Percentiles rank a stretch among this genome's conserved stretches.
Conservation (phyloP, 495 filamentous ascomycete genomes). For the Emericellopsis terricola region DNA sequence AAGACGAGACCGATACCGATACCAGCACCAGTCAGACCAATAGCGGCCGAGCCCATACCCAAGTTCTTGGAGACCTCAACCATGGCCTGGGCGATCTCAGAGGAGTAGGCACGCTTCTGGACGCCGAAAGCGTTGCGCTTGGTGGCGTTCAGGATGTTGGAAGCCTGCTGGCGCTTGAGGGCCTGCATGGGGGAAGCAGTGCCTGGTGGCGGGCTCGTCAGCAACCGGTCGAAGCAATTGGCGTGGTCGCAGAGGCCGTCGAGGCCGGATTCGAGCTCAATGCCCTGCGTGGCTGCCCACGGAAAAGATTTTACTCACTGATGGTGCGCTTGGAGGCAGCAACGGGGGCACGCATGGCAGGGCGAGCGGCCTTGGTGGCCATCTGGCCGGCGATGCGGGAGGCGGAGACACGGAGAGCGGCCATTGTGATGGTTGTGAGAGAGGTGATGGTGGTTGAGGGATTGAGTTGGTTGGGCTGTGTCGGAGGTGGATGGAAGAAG, state of each 20-base stretch:
- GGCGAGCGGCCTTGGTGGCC: conserved; percentile 55
- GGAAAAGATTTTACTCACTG: conserved; percentile 20
- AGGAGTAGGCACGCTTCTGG: conserved; percentile 55
- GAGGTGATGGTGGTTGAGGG: conserved; percentile 18
- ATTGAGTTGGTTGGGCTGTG: conserved; percentile 14
- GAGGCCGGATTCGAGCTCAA: conserved; percentile 2
- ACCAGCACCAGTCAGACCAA: conserved; percentile 82
- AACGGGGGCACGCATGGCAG: conserved; percentile 41
- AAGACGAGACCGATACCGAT: conserved; percentile 88
- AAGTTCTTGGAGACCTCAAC: conserved; percentile 76
- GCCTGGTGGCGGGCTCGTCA: conserved; percentile 16
- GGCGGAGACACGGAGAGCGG: conserved; percentile 52
- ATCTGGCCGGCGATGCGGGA: conserved; percentile 50
- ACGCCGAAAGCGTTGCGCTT: conserved; percentile 45
- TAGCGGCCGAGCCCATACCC: conserved; percentile 71
- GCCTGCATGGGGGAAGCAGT: conserved; percentile 35
- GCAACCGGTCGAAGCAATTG: conserved; percentile 4
- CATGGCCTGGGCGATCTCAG: conserved; percentile 69
- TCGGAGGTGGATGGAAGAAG: conserved; percentile 9
- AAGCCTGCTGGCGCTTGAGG: conserved; percentile 44
- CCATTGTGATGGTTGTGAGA: conserved; percentile 44
- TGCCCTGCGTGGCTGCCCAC: conserved; percentile 4
- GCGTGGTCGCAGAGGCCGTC: not conserved
- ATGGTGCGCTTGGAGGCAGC: conserved; percentile 52
- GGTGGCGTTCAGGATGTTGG: conserved; percentile 40